phyloP scores from a whole-genome alignment of 306 rosid genomes.

The Mucuna pruriens region DNA sequence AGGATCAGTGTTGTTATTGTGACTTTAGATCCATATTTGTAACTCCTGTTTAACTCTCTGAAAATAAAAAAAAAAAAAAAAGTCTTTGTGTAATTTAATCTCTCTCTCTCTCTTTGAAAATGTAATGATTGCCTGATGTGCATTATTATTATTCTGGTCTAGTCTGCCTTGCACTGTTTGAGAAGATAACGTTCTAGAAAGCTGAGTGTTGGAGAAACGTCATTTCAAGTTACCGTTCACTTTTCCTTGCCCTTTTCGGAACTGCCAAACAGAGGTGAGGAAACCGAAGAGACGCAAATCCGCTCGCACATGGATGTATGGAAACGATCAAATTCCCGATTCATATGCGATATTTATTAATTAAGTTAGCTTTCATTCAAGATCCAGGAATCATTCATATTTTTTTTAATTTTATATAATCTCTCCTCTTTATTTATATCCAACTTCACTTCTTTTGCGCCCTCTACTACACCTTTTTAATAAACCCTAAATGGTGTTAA shows the following conservation, averaged over 20 bases:
- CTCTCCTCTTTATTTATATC: no score
- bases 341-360: neutral
- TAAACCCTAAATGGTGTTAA: no score
- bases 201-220: neutral
- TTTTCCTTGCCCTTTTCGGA: neutral
- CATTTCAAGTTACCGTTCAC: neutral
- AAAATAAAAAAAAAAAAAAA: neutral
- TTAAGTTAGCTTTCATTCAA: no score
- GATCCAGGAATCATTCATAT: no score
- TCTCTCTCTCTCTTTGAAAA: neutral
- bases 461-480: no score
- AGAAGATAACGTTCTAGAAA: neutral
- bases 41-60: neutral
- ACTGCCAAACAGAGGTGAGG: neutral
- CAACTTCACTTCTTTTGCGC: no score
- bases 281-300: neutral
- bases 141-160: neutral
- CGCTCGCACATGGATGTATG: neutral
- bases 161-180: neutral
- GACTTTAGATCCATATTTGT: neutral
- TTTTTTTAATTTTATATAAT: no score
- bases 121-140: conserved; percentile 6
- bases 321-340: neutral
- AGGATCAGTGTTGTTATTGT: neutral
- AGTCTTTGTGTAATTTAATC: neutral